A percentile compares a stretch with the other conserved stretches of the same genome.
These are phyloP conservation scores for Taphrina wiesneri DNA, from an alignment of 1,139 yeast genomes.

Conservation along the genomic window DNA sequence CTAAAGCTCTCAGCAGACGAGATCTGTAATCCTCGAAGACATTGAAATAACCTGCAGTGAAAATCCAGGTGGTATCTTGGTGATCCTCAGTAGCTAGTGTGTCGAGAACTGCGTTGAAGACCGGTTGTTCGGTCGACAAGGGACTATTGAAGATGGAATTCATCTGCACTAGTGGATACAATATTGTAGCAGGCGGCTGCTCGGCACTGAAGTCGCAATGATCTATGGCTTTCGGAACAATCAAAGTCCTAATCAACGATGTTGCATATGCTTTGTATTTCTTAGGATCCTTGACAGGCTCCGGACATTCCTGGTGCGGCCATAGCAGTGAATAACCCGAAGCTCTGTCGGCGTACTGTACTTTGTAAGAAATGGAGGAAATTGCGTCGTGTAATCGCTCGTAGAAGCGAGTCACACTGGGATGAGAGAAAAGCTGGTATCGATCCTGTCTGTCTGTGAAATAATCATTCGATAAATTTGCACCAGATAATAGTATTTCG, in stretches of 20 bases:
- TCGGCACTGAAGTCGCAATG: constrained; percentile 31
- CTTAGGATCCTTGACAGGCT: constrained; percentile 63
- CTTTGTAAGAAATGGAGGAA: constrained; percentile 66
- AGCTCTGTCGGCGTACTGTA: constrained; percentile 45
- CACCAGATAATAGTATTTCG: constrained; percentile 79
- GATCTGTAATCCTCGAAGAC: constrained; percentile 73
- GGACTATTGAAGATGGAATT: constrained; percentile 67
- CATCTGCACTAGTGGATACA: constrained; percentile 89
- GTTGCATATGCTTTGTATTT: constrained; percentile 65
- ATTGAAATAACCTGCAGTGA: constrained; percentile 96
- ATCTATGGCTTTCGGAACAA: constrained; percentile 25
- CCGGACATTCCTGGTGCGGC: constrained; percentile 69
- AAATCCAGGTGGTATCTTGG: constrained; percentile 68
- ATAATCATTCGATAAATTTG: constrained; percentile 85
- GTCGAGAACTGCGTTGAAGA: constrained; percentile 42
- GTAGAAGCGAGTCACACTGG: constrained; percentile 68
- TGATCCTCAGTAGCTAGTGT: constrained; percentile 59
- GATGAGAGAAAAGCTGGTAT: constrained; percentile 68
- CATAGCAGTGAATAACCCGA: constrained; percentile 47
- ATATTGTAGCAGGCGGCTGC: constrained; percentile 47
- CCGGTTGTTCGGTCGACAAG: constrained; percentile 76
- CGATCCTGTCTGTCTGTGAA: constrained; percentile 96
- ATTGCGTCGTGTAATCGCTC: constrained; percentile 66
- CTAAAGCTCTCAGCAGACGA: constrained; percentile 60
- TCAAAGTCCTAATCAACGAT: constrained; percentile 56